These are phyloP conservation scores for Xylaria acuta DNA, from an alignment of 495 filamentous ascomycete genomes.

Conservation along the genomic window DNA sequence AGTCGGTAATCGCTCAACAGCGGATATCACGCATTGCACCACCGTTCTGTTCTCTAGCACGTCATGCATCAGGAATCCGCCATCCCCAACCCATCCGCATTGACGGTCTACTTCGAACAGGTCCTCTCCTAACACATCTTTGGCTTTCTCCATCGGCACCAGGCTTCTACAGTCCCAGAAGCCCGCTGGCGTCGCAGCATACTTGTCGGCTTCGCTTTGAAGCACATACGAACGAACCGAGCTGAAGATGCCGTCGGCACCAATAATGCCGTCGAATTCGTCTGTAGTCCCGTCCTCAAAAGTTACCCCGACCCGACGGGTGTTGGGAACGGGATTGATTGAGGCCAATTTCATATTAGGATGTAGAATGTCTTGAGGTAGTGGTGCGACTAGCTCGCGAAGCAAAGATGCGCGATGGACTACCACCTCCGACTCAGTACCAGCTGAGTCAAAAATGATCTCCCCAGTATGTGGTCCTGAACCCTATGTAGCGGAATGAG, in stretches of 20 bases:
- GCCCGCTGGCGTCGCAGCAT: slow-evolving; percentile 26
- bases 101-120: slow-evolving; percentile 29
- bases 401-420: slow-evolving; percentile 28
- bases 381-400: slow-evolving; percentile 23
- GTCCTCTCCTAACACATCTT: slow-evolving; percentile 26
- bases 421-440: slow-evolving; percentile 16
- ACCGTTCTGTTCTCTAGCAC: slow-evolving; percentile 27
- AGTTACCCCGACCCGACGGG: not conserved
- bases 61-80: slow-evolving; percentile 29
- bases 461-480: slow-evolving; percentile 20
- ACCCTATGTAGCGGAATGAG: slow-evolving; percentile 11
- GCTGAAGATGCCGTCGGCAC: slow-evolving; percentile 40
- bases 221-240: slow-evolving; percentile 31
- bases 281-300: slow-evolving; percentile 31
- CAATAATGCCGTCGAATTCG: slow-evolving; percentile 37
- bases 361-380: slow-evolving; percentile 20
- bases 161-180: slow-evolving; percentile 33
- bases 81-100: slow-evolving; percentile 35
- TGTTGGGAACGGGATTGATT: not conserved
- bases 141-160: slow-evolving; percentile 29
- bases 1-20: slow-evolving; percentile 12
- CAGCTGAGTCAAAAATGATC: slow-evolving; percentile 20
- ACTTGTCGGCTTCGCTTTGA: slow-evolving; percentile 11
- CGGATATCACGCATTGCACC: slow-evolving; percentile 31
- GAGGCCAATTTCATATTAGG: slow-evolving; percentile 9